Evolutionary conservation across 2,329 filamentous ascomycete genomes (phyloP), one percentile per base, ranked within the genome.

Genomic region (Escovopsis weberi): DNA sequence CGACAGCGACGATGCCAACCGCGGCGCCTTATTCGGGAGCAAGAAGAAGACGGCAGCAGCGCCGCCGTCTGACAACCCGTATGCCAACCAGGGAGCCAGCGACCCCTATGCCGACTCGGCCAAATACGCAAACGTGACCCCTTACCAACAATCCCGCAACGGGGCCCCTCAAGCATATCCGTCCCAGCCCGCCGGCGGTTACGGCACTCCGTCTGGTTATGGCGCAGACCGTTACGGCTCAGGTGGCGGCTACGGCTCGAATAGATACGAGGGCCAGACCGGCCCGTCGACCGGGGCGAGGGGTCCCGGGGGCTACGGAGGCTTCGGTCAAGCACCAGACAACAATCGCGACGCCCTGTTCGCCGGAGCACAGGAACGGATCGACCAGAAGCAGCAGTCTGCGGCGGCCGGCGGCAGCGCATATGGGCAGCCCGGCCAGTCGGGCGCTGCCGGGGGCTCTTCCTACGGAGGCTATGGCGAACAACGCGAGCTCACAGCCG

Each of bases 401-500:
- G 10, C 48, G 11, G 15, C 47, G 6, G 36, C 47, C 38, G 37
- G 55, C 37, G 42, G 47, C 18, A 32, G 43, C 33, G 46, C 50
- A 3, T 55, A 53, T 33, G 52, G 50, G 30, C 53, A 56, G 42
- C 35, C 35, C 33, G 53, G 49, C 19, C 54, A 56, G 43, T 44
- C 57, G 19, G 54, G 49, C 12, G 46, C 49, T 15, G 51, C 43
- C 26, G 50, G 48, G 28, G 55, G 53, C 33, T 55, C 55, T 11
- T 55, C 55, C 11, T 70, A 68, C 45, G 72, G 67, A 26, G 72
- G 70, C 26, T 78, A 78, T 48, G 74, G 84, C 41, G 78, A 81
- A 44, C 73, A 83, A 45, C 75, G 85, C 39, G 77, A 94, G 59
- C 65, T 94, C 50, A 94, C 85, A 0, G 85, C 80, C 1, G 86